Conservation (phyloP, 768 basidiomycete genomes). For the Naematelia encephala region DNA sequence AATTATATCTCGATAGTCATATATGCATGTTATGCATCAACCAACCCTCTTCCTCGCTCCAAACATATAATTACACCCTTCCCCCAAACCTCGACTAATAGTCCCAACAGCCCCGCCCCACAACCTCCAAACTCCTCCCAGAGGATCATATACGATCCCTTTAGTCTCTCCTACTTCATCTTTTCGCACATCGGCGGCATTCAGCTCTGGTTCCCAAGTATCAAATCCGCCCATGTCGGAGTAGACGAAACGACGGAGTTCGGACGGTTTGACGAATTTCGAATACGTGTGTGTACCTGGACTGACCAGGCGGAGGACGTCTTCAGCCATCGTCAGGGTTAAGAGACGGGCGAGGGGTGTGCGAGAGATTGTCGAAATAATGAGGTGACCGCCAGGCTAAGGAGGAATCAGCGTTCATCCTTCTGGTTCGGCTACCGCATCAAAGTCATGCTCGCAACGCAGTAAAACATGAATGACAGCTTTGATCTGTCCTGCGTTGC, state of each 20-base stretch:
- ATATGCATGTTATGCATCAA: too few species aligned
- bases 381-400: conserved; percentile 91
- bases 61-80: conserved; percentile 50
- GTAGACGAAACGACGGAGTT: conserved; percentile 79
- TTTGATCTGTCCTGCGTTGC: background rate
- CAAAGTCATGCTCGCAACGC: background rate
- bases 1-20: too few species aligned
- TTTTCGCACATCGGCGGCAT: conserved; percentile 26
- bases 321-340: conserved; percentile 75
- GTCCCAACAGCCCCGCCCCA: conserved; percentile 44
- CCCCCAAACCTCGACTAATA: conserved; percentile 39
- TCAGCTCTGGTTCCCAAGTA: conserved; percentile 39
- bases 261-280: conserved; percentile 83
- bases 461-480: background rate
- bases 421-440: background rate
- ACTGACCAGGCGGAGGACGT: conserved; percentile 72
- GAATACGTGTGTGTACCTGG: conserved; percentile 86
- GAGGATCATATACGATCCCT: conserved; percentile 51
- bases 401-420: background rate
- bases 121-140: conserved; percentile 46
- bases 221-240: conserved; percentile 53
- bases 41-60: conserved; percentile 44
- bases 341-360: conserved; percentile 69
- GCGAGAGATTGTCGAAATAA: conserved; percentile 91
- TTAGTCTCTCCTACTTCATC: conserved; percentile 43